Evolutionary conservation across 306 rosid genomes (phyloP).

Genomic region (Castanea crenata): DNA sequence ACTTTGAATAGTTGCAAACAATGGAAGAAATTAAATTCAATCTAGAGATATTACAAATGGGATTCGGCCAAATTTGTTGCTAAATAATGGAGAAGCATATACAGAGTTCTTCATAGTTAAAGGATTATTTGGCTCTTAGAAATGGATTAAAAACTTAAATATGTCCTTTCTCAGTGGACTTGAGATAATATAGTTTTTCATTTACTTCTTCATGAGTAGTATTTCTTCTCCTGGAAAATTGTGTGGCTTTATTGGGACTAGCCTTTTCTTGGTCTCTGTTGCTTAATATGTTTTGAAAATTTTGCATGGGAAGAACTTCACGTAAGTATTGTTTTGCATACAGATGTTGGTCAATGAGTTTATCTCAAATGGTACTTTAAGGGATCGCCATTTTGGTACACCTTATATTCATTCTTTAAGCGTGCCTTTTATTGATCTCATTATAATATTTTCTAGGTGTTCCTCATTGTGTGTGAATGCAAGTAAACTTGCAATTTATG

Average conservation of each 20-base stretch:
- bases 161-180: not conserved
- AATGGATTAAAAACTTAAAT: not conserved
- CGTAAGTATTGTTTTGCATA: conserved; percentile 10
- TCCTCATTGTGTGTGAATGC: no score
- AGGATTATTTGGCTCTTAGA: not conserved
- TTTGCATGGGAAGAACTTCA: not conserved
- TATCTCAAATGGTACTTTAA: conserved; percentile 82
- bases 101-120: not conserved
- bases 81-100: not conserved
- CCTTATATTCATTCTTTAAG: conserved; percentile 13
- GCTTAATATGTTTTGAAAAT: conserved; percentile 6
- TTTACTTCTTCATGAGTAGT: not conserved
- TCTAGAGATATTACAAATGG: not conserved
- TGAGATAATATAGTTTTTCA: not conserved
- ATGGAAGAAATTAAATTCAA: not conserved
- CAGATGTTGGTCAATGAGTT: conserved; percentile 94
- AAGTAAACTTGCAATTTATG: no score
- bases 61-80: not conserved
- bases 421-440: not conserved
- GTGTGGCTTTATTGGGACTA: not conserved
- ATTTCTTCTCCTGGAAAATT: not conserved
- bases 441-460: no score
- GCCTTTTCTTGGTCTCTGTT: conserved; percentile 14
- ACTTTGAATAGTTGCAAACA: not conserved
- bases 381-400: conserved; percentile 81